Base-by-base conservation (phyloP, 805 yeast genomes). In the Schwanniomyces yamadae region DNA sequence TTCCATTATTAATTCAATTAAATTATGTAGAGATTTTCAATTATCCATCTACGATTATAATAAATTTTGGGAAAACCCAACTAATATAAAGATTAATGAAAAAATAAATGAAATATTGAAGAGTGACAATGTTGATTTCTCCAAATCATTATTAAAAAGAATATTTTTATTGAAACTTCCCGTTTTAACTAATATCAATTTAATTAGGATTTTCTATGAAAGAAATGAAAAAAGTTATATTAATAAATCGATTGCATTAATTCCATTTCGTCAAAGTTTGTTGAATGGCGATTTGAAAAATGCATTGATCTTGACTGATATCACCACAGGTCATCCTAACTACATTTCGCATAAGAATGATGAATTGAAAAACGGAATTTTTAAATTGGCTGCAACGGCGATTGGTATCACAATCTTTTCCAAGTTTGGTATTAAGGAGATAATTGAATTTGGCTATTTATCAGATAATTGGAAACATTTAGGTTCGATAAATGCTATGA, bases 221-320 rank as follows among this genome's bases (percentile, higher is more conserved):
- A 47, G 54, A 12, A 50, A 59, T 19, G 63, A 68, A 1, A 25
- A 28, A 2, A 44, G 40, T 3, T 36, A 36, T 23, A 63, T 78
- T 7, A 63, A 61, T 7, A 56, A 59, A 32, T 53, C 57, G 0
- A 50, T 60, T 1, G 78, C 82, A 3, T 65, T 80, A 63, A 71
- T 83, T n/a, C 84, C 89, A 3, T 75, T 84, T 41, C 55, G 90
- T 13, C 55, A 69, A 27, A 66, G 79, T n/a, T 54, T 83, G 2
- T 80, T 69, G 58, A 67, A 75, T 42, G 83, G 78, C 1, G 78
- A 82, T 32, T 66, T 80, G 40, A 65, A 69, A 18, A 63, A 66
- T 27, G 86, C 89, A 0, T 55, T 82, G 25, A 66, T 67, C 31
- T 55, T 82, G 28, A 66, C 85, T 15, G 85, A 82, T 42, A 50